Base-by-base conservation (phyloP, 148 eudicot species). In the Agrostemma githago region DNA sequence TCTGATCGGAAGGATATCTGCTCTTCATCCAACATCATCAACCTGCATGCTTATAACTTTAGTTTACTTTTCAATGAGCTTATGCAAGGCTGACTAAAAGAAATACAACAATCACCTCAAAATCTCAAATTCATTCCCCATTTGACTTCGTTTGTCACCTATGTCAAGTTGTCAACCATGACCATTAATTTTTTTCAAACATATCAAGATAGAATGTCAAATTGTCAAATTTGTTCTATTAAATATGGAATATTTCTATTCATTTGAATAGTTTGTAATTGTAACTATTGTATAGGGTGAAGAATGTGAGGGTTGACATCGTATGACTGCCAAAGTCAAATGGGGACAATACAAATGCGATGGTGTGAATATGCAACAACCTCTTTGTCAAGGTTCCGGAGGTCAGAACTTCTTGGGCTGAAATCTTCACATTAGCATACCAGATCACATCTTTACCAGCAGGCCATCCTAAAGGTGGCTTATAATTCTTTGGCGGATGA, bases 371-470 rank as follows among this genome's bases (percentile, higher is more conserved):
- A 26, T 26, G 44, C 61, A 14, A 75, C 86, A 53, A 95, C 98
- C 98, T 88, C 84, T 92, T 95, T 46, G 96, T 92, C 87, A 95
- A 83, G 84, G 96, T 88, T 83, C 98, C 98, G 60, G 98, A 95
- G 37, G 89, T 80, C 77, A 92, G 87, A 58, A 95, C 95, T 79
- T 95, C 93, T 79, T 95, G 87, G 37, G 91, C 95, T 15, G 97
- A 90, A 82, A 95, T 95, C 82, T 88, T 90, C 61, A 95, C 96
- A 88, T 95, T 95, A 5, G 90, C 89, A 70, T 85, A 79, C 97
- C 97, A 95, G 69, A 95, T 95, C 62, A 95, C 92, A 82, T 95
- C 98, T 81, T 83, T 92, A 43, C 98, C 98, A 67, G 89, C 82
- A 76, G 98, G 98, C 97, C 97, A 95, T 73, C 93, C 85, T 40